Base-by-base conservation (phyloP, 257 asterid genomes). In the Voacanga thouarsii region DNA sequence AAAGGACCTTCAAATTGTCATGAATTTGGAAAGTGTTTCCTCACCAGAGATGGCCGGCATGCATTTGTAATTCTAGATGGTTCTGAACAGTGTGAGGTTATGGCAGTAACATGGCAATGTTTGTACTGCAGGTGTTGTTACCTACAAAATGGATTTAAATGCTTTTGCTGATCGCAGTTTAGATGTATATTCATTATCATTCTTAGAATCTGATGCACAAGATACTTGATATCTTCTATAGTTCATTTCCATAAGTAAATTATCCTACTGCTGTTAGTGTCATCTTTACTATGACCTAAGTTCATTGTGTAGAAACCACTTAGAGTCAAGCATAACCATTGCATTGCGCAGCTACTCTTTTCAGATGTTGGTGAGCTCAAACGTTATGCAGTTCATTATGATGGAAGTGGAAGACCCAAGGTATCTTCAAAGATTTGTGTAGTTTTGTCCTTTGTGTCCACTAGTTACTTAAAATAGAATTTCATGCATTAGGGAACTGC, bases 331-430 rank as follows among this genome's bases (percentile, higher is more conserved):
- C 12, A 12, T 75, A 41, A 24, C 19, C 59, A 14, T 57, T 49
- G 30, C 33, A 14, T 64, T 30, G 15, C 49, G 30, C 88, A 90
- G 92, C 78, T 84, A 61, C 81, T 88, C 73, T 90, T 90, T 83
- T 82, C 90, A 3, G 86, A 78, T 12, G 81, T 83, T 16, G 95
- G 92, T 79, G 84, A 83, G 44, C 83, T 88, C 78, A 82, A 83
- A 68, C 55, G 79, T 41, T 84, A 78, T 78, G 64, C 83, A 26
- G 60, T 90, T 68, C 90, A 88, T 72, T 88, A 84, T 81, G 91
- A 90, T 68, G 69, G 76, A 71, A 72, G 70, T 73, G 95, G 95
- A 75, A 81, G 78, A 72, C 77, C 90, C 50, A 81, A 79, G 92
- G 95, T 90, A 83, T 71, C 47, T 76, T 63, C 26, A 50, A 47